phyloP scores from a whole-genome alignment of 176 grass and related monocot species.

The Tillandsia fasciculata region DNA sequence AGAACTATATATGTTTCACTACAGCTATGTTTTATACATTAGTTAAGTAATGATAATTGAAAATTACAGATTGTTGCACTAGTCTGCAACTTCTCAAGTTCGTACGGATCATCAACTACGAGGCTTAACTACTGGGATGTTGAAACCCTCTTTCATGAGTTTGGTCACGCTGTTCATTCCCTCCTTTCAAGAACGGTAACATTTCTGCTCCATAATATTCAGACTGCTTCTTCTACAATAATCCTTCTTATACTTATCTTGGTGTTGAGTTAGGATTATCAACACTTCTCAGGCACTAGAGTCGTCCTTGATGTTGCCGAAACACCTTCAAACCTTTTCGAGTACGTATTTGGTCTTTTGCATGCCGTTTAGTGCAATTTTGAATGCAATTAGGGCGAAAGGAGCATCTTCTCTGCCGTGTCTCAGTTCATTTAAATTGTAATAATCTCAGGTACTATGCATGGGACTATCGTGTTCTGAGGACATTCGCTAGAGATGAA shows the following conservation, averaged over 20 bases:
- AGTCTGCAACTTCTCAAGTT: constrained; percentile 74
- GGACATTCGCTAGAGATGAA: constrained; percentile 76
- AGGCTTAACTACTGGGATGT: constrained; percentile 78
- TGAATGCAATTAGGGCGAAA: not conserved
- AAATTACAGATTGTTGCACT: constrained; percentile 75
- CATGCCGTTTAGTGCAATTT: not conserved
- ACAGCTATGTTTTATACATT: constrained; percentile 11
- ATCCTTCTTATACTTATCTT: constrained; percentile 19
- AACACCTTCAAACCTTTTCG: constrained; percentile 90
- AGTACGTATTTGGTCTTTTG: constrained; percentile 32
- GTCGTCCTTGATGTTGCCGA: constrained; percentile 94
- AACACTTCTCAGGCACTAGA: constrained; percentile 95
- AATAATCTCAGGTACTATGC: constrained; percentile 52
- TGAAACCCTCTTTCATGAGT: constrained; percentile 96
- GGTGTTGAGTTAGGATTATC: constrained; percentile 64
- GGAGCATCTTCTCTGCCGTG: not conserved
- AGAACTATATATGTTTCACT: not conserved
- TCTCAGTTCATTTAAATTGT: not conserved
- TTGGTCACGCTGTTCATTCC: constrained; percentile 94
- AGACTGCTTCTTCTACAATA: not conserved
- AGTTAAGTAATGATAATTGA: constrained; percentile 8
- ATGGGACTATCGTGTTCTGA: constrained; percentile 91
- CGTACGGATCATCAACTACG: constrained; percentile 37
- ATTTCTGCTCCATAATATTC: constrained; percentile 11
- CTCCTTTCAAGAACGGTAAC: constrained; percentile 94